A percentile compares a stretch with the other conserved stretches of the same genome.
These are phyloP conservation scores for Cubamyces sp. DNA, from an alignment of 768 basidiomycete species.

Conservation along the genomic window DNA sequence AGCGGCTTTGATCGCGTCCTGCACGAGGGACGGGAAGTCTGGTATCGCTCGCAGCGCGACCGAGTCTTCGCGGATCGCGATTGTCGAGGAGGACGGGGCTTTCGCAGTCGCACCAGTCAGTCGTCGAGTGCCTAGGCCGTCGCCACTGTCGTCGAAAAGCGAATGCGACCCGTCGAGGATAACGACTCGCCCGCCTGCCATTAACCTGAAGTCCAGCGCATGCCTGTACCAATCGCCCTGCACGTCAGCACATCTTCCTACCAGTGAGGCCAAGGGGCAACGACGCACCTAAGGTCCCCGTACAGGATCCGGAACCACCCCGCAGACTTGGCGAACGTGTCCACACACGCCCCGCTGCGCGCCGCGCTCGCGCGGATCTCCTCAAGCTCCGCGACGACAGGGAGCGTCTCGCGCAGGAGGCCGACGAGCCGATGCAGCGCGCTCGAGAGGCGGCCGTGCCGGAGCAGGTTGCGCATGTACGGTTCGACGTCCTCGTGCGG, in stretches of 20 bases:
- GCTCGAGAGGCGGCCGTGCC: conserved; percentile 65
- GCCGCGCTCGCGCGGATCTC: conserved; percentile 42
- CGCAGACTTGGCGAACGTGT: conserved; percentile 77
- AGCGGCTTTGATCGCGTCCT: conserved; percentile 51
- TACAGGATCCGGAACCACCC: conserved; percentile 84
- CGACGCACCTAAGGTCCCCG: conserved; percentile 60
- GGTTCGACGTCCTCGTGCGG: conserved; percentile 83
- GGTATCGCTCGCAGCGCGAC: conserved; percentile 60
- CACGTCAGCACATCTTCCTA: not conserved
- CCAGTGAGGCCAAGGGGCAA: not conserved
- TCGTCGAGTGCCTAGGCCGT: not conserved
- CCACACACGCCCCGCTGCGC: conserved; percentile 45
- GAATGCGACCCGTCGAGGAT: conserved; percentile 78
- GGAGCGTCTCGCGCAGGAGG: conserved; percentile 75
- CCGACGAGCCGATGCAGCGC: conserved; percentile 70
- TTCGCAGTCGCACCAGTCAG: not conserved
- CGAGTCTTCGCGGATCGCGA: not conserved
- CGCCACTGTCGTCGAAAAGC: conserved; percentile 41
- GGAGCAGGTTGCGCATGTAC: conserved; percentile 72
- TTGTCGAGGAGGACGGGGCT: not conserved
- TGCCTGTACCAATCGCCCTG: conserved; percentile 47
- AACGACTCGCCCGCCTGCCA: conserved; percentile 64
- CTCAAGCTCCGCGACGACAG: conserved; percentile 75
- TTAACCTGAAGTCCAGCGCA: conserved; percentile 79
- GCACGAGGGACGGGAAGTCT: conserved; percentile 54